Conservation (phyloP, 805 yeast species). For the Lipomyces japonicus region DNA sequence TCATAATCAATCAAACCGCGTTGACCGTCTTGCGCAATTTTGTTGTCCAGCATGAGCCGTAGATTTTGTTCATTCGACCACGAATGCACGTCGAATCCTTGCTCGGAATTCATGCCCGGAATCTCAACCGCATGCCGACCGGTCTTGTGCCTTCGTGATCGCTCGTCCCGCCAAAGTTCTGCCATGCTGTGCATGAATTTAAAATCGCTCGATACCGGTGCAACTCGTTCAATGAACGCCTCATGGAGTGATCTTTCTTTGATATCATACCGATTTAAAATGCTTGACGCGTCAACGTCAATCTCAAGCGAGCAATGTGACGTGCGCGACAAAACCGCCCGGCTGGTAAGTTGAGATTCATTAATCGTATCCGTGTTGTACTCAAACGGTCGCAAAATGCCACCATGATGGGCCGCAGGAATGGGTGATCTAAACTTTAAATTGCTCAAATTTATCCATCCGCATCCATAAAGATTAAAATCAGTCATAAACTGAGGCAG, state of each 20-base stretch:
- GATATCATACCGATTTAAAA: conserved; percentile 52
- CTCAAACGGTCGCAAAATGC: conserved; percentile 1
- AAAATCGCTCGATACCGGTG: conserved; percentile 16
- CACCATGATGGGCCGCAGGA: conserved; percentile 4
- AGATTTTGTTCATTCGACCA: conserved; percentile 12
- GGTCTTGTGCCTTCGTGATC: conserved; percentile 16
- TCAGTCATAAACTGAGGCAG: conserved; percentile 75
- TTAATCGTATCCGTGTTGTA: conserved; percentile 12
- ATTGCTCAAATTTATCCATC: conserved; percentile 56
- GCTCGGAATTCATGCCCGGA: no score
- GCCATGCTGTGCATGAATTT: conserved; percentile 32
- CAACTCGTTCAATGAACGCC: conserved; percentile 43
- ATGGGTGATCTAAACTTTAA: conserved; percentile 48
- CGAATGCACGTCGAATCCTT: no score
- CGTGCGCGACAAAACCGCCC: conserved; percentile 46
- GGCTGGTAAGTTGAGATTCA: conserved; percentile 3
- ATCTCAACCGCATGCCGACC: background rate
- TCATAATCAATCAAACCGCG: background rate
- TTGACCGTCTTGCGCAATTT: conserved; percentile 1
- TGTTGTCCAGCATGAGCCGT: background rate
- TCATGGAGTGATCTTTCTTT: conserved; percentile 49
- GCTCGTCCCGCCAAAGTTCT: conserved; percentile 55
- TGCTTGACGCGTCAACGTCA: conserved; percentile 60
- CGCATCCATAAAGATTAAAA: conserved; percentile 78
- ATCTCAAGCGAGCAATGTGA: conserved; percentile 66